A percentile compares a stretch with the other conserved stretches of the same genome.
phyloP scores from a whole-genome alignment of 2,329 filamentous ascomycete genomes.

The Cordyceps cicadae region DNA sequence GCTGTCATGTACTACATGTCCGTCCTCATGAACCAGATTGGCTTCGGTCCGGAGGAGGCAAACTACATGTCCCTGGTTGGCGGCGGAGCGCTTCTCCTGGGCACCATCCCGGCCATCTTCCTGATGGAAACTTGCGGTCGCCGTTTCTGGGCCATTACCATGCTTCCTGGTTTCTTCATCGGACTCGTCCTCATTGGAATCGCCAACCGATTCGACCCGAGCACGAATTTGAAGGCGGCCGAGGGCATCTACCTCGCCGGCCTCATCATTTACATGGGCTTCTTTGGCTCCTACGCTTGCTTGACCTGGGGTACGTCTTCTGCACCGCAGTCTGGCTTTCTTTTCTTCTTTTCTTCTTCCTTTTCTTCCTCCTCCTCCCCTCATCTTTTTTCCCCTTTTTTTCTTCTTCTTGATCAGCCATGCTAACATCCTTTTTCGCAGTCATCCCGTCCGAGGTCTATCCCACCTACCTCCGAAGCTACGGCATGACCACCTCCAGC shows the following conservation, averaged over 20 bases:
- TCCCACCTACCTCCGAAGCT: slow-evolving; percentile 62
- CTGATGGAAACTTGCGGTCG: slow-evolving; percentile 66
- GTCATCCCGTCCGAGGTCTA: slow-evolving; percentile 62
- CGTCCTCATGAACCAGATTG: slow-evolving; percentile 57
- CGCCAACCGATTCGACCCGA: slow-evolving; percentile 48
- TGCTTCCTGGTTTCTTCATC: slow-evolving; percentile 64
- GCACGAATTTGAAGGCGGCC: slow-evolving; percentile 36
- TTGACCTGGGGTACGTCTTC: slow-evolving; percentile 44
- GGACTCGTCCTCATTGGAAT: slow-evolving; percentile 59
- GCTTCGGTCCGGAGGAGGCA: slow-evolving; percentile 52
- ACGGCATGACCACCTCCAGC: slow-evolving; percentile 65
- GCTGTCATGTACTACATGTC: slow-evolving; percentile 68
- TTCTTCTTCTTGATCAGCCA: not conserved
- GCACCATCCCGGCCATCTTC: slow-evolving; percentile 59
- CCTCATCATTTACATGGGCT: slow-evolving; percentile 59
- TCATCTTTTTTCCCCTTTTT: not conserved
- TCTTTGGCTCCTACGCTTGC: slow-evolving; percentile 59
- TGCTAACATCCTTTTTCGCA: not conserved
- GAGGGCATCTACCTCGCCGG: slow-evolving; percentile 59
- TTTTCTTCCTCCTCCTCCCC: no score
- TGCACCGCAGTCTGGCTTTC: not conserved
- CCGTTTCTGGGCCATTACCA: slow-evolving; percentile 65
- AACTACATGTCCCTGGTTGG: slow-evolving; percentile 72
- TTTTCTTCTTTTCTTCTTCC: no score
- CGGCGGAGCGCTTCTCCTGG: slow-evolving; percentile 57